Evolutionary conservation across 352 stramenopile species (phyloP).

Genomic region (Peronospora farinosa): DNA sequence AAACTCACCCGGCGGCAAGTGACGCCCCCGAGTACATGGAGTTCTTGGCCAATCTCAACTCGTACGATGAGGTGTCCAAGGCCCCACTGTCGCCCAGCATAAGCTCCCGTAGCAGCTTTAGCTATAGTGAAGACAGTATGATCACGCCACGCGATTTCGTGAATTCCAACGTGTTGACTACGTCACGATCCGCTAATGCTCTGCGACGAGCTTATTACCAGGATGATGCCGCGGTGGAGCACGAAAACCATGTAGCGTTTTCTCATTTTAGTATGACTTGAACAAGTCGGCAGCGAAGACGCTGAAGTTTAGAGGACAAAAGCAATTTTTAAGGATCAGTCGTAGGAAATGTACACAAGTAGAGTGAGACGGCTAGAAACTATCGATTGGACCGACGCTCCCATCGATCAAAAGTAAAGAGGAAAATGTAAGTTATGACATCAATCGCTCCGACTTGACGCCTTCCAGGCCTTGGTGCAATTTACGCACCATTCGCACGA

Average conservation of each 20-base stretch:
- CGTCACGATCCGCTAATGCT: constrained; percentile 29
- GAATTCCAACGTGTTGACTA: constrained; percentile 18
- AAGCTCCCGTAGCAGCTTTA: constrained; percentile 28
- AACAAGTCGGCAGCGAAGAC: background rate
- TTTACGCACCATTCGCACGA: constrained; percentile 49
- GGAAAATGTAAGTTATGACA: constrained; percentile 5
- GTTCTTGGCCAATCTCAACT: constrained; percentile 58
- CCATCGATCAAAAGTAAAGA: background rate
- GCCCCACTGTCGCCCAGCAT: constrained; percentile 27
- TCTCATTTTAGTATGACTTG: constrained; percentile 51
- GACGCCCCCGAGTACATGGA: constrained; percentile 59
- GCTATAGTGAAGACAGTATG: constrained; percentile 28
- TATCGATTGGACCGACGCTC: background rate
- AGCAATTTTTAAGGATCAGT: background rate
- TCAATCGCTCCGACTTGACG: constrained; percentile 33
- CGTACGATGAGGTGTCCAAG: constrained; percentile 42
- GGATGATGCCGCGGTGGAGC: constrained; percentile 12
- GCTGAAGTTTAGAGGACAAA: background rate
- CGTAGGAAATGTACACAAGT: constrained; percentile 2
- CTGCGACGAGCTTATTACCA: constrained; percentile 33
- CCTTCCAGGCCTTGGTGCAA: constrained; percentile 33
- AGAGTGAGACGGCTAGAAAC: background rate
- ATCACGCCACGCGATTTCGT: constrained; percentile 21
- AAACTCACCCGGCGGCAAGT: constrained; percentile 51
- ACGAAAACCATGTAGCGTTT: constrained; percentile 43